Base-by-base conservation (phyloP, 2,329 filamentous ascomycete species). In the Claviceps quebecensis region DNA sequence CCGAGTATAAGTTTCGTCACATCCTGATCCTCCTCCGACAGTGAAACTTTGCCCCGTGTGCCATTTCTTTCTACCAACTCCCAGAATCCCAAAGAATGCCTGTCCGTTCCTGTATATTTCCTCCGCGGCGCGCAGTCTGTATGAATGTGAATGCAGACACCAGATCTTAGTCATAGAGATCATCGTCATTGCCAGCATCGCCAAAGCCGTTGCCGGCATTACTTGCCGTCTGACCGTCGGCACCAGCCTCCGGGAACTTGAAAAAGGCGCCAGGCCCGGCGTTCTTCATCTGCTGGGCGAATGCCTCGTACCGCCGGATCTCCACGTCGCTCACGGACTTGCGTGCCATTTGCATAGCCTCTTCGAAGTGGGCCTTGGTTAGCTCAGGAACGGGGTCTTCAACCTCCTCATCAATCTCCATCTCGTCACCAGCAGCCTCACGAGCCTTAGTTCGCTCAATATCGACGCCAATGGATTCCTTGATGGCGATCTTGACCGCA, bases 211-310 rank as follows among this genome's bases (percentile, higher is more conserved):
- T 75, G 58, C 77, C 71, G 56, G 76, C 70, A 72, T 78, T 67
- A 71, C 78, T 60, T 69, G 73, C 67, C 61, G 71, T 62, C 72
- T 78, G 81, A 76, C 85, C 77, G 77, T 87, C 74, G 19, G 62
- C 68, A 19, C 81, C 86, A 60, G 78, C 86, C 55, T 77, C 75
- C 36, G 86, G 91, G 83, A 98, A 98, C 71, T 94, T 90, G 86
- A 98, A 98, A 80, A 93, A 96, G 61, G 87, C 89, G 63, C 90
- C 91, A 40, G 90, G 90, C 49, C 89, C 90, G 54, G 87, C 83
- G 68, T 95, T 95, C 86, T 98, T 98, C 89, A 98, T 94, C 69
- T 91, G 91, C 74, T 97, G 91, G 41, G 91, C 87, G 63, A 98
- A 98, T 4, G 93, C 91, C 77, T 98, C 93, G 73, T 98, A 98